phyloP scores from a whole-genome alignment of 805 yeast genomes.

The Soucietia sequanensis region DNA sequence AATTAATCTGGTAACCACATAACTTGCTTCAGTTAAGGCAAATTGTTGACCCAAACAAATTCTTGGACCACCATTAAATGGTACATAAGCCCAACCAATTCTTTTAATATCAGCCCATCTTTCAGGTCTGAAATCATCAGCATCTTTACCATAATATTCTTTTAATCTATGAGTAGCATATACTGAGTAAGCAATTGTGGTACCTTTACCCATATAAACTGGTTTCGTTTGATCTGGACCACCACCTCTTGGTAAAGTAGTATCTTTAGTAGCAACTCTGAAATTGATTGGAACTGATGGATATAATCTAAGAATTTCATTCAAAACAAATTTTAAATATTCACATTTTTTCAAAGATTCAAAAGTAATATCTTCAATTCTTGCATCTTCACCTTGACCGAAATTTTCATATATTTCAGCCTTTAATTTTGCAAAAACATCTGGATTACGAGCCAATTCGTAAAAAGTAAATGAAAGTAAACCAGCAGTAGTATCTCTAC shows the following conservation, averaged over 20 bases:
- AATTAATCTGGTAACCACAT: constrained; percentile 37
- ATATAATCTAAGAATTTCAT: constrained; percentile 32
- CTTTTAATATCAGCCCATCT: constrained; percentile 44
- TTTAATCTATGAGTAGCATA: constrained; percentile 44
- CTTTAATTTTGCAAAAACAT: constrained; percentile 25
- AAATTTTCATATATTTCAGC: constrained; percentile 24
- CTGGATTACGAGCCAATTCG: constrained; percentile 32
- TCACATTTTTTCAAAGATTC: constrained; percentile 34
- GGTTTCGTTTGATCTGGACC: constrained; percentile 37
- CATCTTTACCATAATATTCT: constrained; percentile 45
- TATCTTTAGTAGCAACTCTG: constrained; percentile 27
- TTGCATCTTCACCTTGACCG: constrained; percentile 21
- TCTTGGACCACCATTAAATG: constrained; percentile 57
- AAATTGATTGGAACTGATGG: constrained; percentile 35
- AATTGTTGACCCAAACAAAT: constrained; percentile 58
- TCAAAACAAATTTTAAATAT: constrained; percentile 27
- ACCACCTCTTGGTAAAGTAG: constrained; percentile 36
- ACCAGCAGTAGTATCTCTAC: constrained; percentile 37
- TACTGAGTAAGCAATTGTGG: constrained; percentile 39
- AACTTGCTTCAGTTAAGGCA: constrained; percentile 55
- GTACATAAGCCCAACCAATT: constrained; percentile 49
- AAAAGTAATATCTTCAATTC: constrained; percentile 24
- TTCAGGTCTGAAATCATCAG: constrained; percentile 46
- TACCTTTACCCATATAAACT: constrained; percentile 43
- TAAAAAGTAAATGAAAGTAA: constrained; percentile 26